A percentile compares a stretch with the other conserved stretches of the same genome.
Conservation (phyloP, 139 green algal species). For the Tetraselmis striata region DNA sequence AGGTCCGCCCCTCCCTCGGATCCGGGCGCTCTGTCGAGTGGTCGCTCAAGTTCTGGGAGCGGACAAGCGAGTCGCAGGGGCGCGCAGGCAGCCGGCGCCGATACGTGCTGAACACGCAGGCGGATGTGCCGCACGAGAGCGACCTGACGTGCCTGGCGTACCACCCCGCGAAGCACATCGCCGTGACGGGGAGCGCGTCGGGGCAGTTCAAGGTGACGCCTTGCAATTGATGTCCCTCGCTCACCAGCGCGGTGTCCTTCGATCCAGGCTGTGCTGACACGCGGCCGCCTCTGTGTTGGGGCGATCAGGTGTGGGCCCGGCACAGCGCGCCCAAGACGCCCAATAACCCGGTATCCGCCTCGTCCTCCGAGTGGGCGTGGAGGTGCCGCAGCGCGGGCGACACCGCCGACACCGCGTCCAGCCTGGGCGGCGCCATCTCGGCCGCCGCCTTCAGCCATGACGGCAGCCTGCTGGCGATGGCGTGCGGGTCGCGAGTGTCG, state of each 20-base stretch:
- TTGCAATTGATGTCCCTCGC: no score
- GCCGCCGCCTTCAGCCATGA: slow-evolving; percentile 57
- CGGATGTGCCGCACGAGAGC: slow-evolving; percentile 46
- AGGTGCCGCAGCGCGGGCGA: background rate
- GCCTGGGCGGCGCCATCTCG: slow-evolving; percentile 11
- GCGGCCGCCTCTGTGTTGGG: background rate
- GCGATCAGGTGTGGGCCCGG: background rate
- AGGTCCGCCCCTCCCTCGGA: slow-evolving; percentile 15
- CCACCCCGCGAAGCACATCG: slow-evolving; percentile 42
- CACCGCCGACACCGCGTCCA: background rate
- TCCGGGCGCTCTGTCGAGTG: slow-evolving; percentile 5
- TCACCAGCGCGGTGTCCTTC: no score
- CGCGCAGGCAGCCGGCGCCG: background rate
- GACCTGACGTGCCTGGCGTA: slow-evolving; percentile 31
- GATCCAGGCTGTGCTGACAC: no score
- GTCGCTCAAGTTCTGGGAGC: slow-evolving; percentile 46
- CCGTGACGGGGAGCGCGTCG: slow-evolving; percentile 28
- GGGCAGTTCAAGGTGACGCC: slow-evolving; percentile 26
- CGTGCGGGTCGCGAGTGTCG: slow-evolving; percentile 30
- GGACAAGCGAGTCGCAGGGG: background rate
- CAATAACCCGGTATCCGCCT: background rate
- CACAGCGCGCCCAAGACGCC: background rate
- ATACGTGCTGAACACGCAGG: slow-evolving; percentile 47
- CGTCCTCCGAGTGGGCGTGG: background rate
- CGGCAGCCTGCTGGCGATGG: slow-evolving; percentile 64